phyloP scores from a whole-genome alignment of 2,329 filamentous ascomycete species.

The Pseudopithomyces chartarum region DNA sequence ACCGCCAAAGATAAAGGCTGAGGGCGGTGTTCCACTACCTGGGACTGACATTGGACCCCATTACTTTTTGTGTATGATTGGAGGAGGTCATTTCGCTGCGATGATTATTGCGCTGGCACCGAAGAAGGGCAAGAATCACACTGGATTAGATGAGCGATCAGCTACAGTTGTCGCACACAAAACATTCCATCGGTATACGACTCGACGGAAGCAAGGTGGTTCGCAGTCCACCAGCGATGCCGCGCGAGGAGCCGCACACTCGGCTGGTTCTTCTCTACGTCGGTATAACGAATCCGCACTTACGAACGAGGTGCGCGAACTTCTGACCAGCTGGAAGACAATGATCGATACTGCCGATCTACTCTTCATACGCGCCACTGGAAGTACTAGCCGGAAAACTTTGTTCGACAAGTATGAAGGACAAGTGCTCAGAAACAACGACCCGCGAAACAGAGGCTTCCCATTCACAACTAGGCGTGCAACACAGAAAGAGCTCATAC shows the following conservation, averaged over 20 bases:
- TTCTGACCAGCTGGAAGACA: constrained; percentile 82
- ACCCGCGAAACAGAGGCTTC: constrained; percentile 81
- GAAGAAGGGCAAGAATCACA: constrained; percentile 70
- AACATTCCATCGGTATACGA: constrained; percentile 97
- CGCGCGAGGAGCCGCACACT: constrained; percentile 91
- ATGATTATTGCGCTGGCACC: constrained; percentile 93
- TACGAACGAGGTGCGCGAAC: constrained; percentile 80
- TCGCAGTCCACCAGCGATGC: constrained; percentile 93
- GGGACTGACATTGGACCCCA: constrained; percentile 74
- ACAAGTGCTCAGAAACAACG: constrained; percentile 79
- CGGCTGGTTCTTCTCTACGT: constrained; percentile 85
- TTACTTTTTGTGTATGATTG: constrained; percentile 97
- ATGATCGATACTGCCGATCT: constrained; percentile 84
- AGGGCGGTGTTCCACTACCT: constrained; percentile 63
- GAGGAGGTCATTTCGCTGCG: constrained; percentile 94
- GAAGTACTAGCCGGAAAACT: constrained; percentile 81
- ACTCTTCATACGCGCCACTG: constrained; percentile 87
- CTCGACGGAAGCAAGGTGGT: constrained; percentile 92
- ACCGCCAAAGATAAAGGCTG: constrained; percentile 52
- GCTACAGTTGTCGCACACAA: constrained; percentile 92
- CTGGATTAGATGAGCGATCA: constrained; percentile 78
- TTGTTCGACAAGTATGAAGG: constrained; percentile 91
- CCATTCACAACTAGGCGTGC: constrained; percentile 91
- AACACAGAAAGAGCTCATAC: constrained; percentile 93
- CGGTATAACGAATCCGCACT: constrained; percentile 94